Evolutionary conservation across 345 rosid genomes (phyloP), one percentile per base, ranked within the genome.

Genomic region (Arabidopsis suecica): DNA sequence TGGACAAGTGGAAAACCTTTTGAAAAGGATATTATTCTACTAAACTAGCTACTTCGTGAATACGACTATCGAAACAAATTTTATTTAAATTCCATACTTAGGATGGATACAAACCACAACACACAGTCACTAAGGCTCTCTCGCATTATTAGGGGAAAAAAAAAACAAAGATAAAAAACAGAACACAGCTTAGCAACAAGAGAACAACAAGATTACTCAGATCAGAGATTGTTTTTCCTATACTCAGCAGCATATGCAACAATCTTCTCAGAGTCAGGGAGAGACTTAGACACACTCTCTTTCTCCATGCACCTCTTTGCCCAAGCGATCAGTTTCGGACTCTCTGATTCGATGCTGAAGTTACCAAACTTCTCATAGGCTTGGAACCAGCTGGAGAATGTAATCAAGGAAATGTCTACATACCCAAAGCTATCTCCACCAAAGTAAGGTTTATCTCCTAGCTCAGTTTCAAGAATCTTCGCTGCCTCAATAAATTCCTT

Each of bases 321-420:
- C 80, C 80, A 77, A 62, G 61, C 61, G 7, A 77, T 25, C 34
- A 77, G 71, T 41, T 77, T 77, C 3, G 80, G 80, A 49, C 65
- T 38, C 76, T 55, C 80, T 45, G 76, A 3, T 40, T 77, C 80
- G 48, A 77, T 77, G 36, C 45, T 70, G 36, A 77, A 12, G 60
- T 70, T 77, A 48, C 80, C 80, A 45, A 36, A 61, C 48, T 42
- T 77, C 71, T 77, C 76, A 4, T 70, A 77, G 6, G 71, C 71
- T 47, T 50, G 51, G 66, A 74, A 74, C 78, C 78, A 74, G 37
- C 60, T 28, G 59, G 45, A 62, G 66, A 70, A 63, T 58, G 71
- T 37, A 57, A 74, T 57, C 51, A 74, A 38, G 2, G 72, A 37
- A 7, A 74, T 74, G 66, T 74, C 78, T 25, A 74, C 78, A 66